A percentile compares a stretch with the other conserved stretches of the same genome.
Conservation (phyloP, 495 filamentous ascomycete genomes). For the Aspergillus egyptiacus region DNA sequence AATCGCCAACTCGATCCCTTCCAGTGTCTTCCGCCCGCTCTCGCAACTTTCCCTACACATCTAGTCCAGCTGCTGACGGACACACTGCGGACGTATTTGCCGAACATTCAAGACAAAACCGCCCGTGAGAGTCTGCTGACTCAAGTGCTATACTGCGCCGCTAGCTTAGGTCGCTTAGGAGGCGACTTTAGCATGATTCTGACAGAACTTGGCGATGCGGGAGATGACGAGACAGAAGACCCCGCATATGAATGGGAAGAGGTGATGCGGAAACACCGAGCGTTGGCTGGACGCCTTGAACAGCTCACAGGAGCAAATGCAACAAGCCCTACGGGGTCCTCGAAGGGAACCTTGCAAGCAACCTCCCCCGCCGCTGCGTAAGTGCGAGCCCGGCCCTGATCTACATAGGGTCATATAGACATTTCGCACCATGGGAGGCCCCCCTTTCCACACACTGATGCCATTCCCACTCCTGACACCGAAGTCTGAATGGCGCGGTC, state of each 20-base stretch:
- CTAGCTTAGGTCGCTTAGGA: conserved; percentile 83
- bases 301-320: conserved; percentile 50
- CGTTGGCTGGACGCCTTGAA: conserved; percentile 80
- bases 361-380: conserved; percentile 12
- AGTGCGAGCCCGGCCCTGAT: background rate
- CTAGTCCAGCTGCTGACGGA: conserved; percentile 76
- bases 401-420: background rate
- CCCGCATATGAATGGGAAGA: conserved; percentile 73
- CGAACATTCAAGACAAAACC: conserved; percentile 72
- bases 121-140: conserved; percentile 82
- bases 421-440: too few species aligned
- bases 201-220: conserved; percentile 57
- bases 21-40: conserved; percentile 63
- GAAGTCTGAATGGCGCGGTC: too few species aligned
- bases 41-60: conserved; percentile 81
- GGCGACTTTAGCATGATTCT: conserved; percentile 90
- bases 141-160: conserved; percentile 92
- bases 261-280: conserved; percentile 81
- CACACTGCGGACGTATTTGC: conserved; percentile 73
- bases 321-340: conserved; percentile 11
- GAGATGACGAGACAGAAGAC: conserved; percentile 45
- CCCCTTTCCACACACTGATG: too few species aligned
- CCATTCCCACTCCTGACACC: too few species aligned
- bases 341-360: conserved; percentile 15
- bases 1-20: conserved; percentile 49